Evolutionary conservation across 2,329 filamentous ascomycete genomes (phyloP).

Genomic region (Didymella arachidicola): DNA sequence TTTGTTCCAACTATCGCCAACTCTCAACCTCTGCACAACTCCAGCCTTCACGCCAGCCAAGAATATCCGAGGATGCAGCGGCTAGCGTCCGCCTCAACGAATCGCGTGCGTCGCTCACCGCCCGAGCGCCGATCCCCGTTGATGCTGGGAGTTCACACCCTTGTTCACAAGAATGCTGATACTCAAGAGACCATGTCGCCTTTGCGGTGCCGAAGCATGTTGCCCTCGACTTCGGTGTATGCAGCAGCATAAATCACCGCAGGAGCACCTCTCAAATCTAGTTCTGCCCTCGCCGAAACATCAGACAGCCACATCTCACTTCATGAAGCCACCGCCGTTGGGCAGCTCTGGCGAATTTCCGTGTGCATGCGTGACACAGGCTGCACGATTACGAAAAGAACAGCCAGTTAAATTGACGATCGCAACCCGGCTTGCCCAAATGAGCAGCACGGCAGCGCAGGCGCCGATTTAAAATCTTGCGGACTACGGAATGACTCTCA

Average conservation of each 20-base stretch:
- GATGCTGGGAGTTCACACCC: slow-evolving; percentile 34
- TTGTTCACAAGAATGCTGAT: slow-evolving; percentile 27
- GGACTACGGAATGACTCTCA: slow-evolving; percentile 30
- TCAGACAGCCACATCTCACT: slow-evolving; percentile 5
- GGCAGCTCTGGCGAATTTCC: slow-evolving; percentile 20
- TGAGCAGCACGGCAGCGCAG: slow-evolving; percentile 23
- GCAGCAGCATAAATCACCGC: slow-evolving; percentile 1
- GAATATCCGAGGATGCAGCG: slow-evolving; percentile 30
- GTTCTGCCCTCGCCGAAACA: not conserved
- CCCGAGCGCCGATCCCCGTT: slow-evolving; percentile 43
- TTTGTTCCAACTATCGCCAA: slow-evolving; percentile 28
- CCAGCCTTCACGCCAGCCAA: slow-evolving; percentile 33
- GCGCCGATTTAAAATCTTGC: slow-evolving; percentile 32
- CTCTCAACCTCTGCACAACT: slow-evolving; percentile 40
- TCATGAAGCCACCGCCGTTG: slow-evolving; percentile 8
- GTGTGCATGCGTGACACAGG: slow-evolving; percentile 22
- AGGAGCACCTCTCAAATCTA: not conserved
- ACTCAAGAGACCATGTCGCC: slow-evolving; percentile 16
- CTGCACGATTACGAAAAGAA: slow-evolving; percentile 33
- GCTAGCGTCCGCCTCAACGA: slow-evolving; percentile 33
- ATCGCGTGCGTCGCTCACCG: slow-evolving; percentile 27
- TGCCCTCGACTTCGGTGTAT: not conserved
- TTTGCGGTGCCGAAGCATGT: slow-evolving; percentile 7
- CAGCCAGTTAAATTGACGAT: slow-evolving; percentile 31
- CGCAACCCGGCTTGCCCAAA: slow-evolving; percentile 32